These are phyloP conservation scores for Pythium pyrilobum DNA, from an alignment of 352 stramenopile genomes.

Conservation along the genomic window DNA sequence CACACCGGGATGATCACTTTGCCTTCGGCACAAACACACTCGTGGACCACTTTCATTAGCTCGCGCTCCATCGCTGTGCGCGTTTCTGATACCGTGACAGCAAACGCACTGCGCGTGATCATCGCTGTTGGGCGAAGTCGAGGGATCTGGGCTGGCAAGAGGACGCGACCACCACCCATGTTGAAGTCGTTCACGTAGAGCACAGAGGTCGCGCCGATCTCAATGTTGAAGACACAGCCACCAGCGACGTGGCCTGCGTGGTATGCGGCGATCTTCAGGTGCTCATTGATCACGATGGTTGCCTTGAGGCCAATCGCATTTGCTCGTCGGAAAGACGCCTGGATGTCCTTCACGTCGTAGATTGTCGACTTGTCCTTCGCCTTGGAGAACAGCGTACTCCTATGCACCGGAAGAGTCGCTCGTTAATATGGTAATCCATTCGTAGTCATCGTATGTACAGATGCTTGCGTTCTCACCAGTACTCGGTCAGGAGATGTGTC, in stretches of 20 bases:
- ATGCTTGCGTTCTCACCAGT: constrained; percentile 34
- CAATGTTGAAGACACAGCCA: constrained; percentile 71
- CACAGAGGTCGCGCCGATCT: constrained; percentile 66
- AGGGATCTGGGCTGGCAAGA: constrained; percentile 67
- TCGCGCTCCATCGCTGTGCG: constrained; percentile 76
- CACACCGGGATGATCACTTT: constrained; percentile 86
- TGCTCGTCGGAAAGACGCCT: constrained; percentile 40
- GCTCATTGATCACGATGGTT: constrained; percentile 47
- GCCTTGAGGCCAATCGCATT: constrained; percentile 50
- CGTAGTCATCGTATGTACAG: not conserved
- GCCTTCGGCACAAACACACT: constrained; percentile 64
- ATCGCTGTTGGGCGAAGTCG: constrained; percentile 49
- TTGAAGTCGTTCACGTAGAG: constrained; percentile 82
- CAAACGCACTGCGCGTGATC: constrained; percentile 69
- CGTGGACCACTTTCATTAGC: constrained; percentile 68
- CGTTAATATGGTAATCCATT: too few relatives aligned
- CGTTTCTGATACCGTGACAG: constrained; percentile 81
- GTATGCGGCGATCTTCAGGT: constrained; percentile 75
- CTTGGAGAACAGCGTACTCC: constrained; percentile 37
- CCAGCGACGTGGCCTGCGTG: constrained; percentile 74
- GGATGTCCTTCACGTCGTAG: constrained; percentile 63
- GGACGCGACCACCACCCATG: constrained; percentile 56
- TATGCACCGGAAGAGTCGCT: too few relatives aligned
- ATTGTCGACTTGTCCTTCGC: constrained; percentile 38
- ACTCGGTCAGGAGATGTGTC: constrained; percentile 65